Base-by-base conservation (phyloP, 2,329 filamentous ascomycete genomes). In the Chaetomium olivaceum region DNA sequence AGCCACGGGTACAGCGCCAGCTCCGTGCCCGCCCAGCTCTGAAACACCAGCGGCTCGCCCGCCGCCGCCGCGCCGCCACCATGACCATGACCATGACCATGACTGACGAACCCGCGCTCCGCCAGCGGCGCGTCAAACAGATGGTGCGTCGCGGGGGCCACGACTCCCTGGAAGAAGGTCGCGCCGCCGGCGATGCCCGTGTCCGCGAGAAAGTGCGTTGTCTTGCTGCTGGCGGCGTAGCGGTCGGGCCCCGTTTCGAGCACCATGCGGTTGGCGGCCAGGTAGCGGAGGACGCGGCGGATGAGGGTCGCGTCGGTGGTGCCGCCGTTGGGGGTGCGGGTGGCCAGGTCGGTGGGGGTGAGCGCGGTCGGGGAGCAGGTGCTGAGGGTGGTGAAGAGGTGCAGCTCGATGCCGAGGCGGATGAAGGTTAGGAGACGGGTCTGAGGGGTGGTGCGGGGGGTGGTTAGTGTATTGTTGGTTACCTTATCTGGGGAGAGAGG, bases 241-340 rank as follows among this genome's bases (percentile, higher is more conserved):
- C 21, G 55, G 12, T 23, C 55, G 1, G 33, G 33, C n/a, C 55
- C 55, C n/a, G 25, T 21, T 6, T 43, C 55, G 1, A 58, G 11
- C 21, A n/a, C n/a, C n/a, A n/a, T n/a, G n/a, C 55, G 55, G 55
- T 58, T 58, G 11, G 55, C 55, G 21, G 55, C 55, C 4, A 58
- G 31, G 55, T 7, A 43, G 33, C 33, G 4, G 1, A 43, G 14
- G 11, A 58, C 16, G n/a, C 55, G 55, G 1, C 16, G 11, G 19
- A 58, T 21, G 12, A 58, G 6, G 5, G n/a, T 2, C 1, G 33
- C 33, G 21, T 27, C 21, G 4, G 55, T n/a, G 29, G n/a, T 21
- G 8, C n/a, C 12, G 39, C n/a, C n/a, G 14, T 2, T 2, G 39
- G 33, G 4, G 11, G 8, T 16, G 39, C 14, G 5, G 5, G 16